Evolutionary conservation across 192 early-diverging fungal species (phyloP), one percentile per base, ranked within the genome.

Genomic region (Funneliformis geosporum): DNA sequence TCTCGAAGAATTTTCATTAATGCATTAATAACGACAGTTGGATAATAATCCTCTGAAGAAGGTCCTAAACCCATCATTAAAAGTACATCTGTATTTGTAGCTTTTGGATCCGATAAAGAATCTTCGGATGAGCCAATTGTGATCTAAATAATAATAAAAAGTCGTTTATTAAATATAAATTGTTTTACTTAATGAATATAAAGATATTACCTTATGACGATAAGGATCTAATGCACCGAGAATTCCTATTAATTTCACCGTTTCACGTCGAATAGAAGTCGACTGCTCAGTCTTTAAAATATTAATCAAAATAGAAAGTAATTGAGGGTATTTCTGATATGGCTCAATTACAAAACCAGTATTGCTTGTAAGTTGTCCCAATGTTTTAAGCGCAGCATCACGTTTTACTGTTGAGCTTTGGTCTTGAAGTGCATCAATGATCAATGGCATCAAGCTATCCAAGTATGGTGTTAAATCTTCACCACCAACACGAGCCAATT

Each of bases 181-280:
- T 33, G 33, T 33, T 33, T 33, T 33, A 33, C 0, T 33, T 33
- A 33, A 2, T 33, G 2, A 2, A 2, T 33, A n/a, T 60, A 39
- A 79, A 40, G 8, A 2, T 21, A 18, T 33, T 88, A 88, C 87
- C 83, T 89, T 90, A 70, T 90, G 88, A 1, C 86, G 87, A 84
- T 97, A 96, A 25, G 97, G 96, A 88, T 99, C 97, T 14, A 99
- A 84, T 18, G 97, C 97, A 33, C 97, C 97, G 4, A 99, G 87
- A 27, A 96, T 96, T 71, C 97, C 97, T 73, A 99, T 90, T 18
- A 96, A 87, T 69, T 96, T 96, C 40, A 97, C 90, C 3, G 93
- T 94, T 82, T 97, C 95, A 25, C 88, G 82, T 43, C 96, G 89
- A 47, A 98, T 93, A n/a, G 75, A 83, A 14, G 87, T 78, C 8